These are phyloP conservation scores for Phanerodontia chrysosporium DNA, from an alignment of 768 basidiomycete genomes.

Conservation along the genomic window DNA sequence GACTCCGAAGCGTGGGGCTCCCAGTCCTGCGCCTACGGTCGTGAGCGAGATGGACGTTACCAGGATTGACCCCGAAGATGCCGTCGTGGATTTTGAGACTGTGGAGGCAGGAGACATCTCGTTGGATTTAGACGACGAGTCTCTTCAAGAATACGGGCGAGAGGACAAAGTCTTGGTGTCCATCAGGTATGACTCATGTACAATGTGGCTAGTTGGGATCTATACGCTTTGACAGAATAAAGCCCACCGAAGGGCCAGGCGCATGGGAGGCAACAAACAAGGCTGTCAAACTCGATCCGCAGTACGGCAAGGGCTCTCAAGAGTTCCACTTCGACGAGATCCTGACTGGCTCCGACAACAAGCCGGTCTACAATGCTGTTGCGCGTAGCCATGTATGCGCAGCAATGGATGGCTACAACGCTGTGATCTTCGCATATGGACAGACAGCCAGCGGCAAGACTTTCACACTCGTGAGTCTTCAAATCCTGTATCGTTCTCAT, in stretches of 20 bases:
- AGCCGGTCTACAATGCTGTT: conserved; percentile 70
- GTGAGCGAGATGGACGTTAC: conserved; percentile 74
- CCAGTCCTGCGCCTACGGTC: conserved; percentile 46
- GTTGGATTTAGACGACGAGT: conserved; percentile 59
- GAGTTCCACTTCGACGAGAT: conserved; percentile 73
- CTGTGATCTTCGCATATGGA: conserved; percentile 91
- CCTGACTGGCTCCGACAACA: conserved; percentile 75
- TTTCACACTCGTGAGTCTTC: conserved; percentile 50
- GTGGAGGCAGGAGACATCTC: conserved; percentile 69
- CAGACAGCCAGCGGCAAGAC: conserved; percentile 86
- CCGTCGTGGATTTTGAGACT: conserved; percentile 68
- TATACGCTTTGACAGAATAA: conserved; percentile 46
- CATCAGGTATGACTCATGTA: conserved; percentile 49
- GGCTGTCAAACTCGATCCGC: conserved; percentile 58
- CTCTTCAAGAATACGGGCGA: conserved; percentile 50
- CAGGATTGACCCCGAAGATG: conserved; percentile 70
- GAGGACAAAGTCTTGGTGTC: conserved; percentile 88
- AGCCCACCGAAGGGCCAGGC: conserved; percentile 46
- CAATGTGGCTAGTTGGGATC: no score
- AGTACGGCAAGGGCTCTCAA: conserved; percentile 46
- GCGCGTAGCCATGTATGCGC: conserved; percentile 80
- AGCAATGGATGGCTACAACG: conserved; percentile 96
- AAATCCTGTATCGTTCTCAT: not conserved
- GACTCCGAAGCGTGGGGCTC: conserved; percentile 35
- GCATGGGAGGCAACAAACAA: conserved; percentile 55